Evolutionary conservation across 129 eudicot genomes (phyloP).

Genomic region (Deinandra increscens): DNA sequence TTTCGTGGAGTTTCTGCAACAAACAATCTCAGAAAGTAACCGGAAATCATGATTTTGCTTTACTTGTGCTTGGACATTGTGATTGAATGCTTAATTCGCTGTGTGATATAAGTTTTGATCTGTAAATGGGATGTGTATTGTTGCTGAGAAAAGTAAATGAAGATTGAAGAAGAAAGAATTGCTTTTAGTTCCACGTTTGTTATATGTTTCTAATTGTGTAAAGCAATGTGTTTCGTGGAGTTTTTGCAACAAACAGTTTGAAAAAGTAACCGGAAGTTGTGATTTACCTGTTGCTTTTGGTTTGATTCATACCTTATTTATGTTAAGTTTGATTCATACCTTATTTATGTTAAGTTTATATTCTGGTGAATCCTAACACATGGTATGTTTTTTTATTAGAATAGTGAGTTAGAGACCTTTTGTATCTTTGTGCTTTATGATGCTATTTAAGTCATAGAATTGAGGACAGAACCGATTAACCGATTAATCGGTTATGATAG

Average conservation of each 20-base stretch:
- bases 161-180: not conserved
- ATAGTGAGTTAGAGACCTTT: slow-evolving; percentile 5
- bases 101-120: slow-evolving; percentile 11
- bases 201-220: slow-evolving; percentile 18
- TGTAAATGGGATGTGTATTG: slow-evolving; percentile 9
- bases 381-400: not conserved
- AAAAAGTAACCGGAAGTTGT: slow-evolving; percentile 8
- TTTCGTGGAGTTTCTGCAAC: slow-evolving; percentile 36
- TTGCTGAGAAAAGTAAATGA: not conserved
- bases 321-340: slow-evolving; percentile 6
- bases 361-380: slow-evolving; percentile 15
- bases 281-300: slow-evolving; percentile 26
- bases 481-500: not conserved
- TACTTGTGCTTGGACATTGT: slow-evolving; percentile 1
- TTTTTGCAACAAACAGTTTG: slow-evolving; percentile 22
- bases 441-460: slow-evolving; percentile 14
- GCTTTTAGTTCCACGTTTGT: not conserved
- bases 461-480: not conserved
- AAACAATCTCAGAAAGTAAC: not conserved
- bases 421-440: slow-evolving; percentile 11
- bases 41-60: slow-evolving; percentile 12
- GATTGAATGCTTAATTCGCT: slow-evolving; percentile 3
- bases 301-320: slow-evolving; percentile 11
- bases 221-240: slow-evolving; percentile 35
- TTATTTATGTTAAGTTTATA: slow-evolving; percentile 1